Evolutionary conservation across 73 alveolate species (phyloP), one percentile per base, ranked within the genome.

Genomic region (Halteria grandinella): DNA sequence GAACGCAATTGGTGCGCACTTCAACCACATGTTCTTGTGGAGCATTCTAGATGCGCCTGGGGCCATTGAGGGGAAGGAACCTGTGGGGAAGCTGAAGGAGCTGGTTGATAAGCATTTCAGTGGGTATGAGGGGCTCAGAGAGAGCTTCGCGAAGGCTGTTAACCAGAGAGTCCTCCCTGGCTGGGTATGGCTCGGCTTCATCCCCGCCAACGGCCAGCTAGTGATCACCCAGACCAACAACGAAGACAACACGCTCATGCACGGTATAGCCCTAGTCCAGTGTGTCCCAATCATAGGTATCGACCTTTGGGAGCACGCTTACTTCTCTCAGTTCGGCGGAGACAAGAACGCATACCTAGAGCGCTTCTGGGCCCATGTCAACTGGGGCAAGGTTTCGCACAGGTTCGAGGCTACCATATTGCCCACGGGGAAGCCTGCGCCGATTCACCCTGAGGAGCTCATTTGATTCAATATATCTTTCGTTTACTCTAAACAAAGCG

Each of bases 301-400:
- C 12, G 88, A 76, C 55, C 40, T 76, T 31, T 76, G 88, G 88
- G 88, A 76, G 71, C 88, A 76, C 43, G 59, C 88, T 15, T 76
- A 76, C 47, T 60, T 29, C 39, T 10, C 69, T 40, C 23, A 76
- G 47, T 60, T 45, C 53, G 75, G 62, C 23, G 75, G 80, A 17
- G 73, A 62, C 66, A 59, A 44, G 27, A 62, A 33, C 14, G 73
- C 24, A n/a, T 76, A 76, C 48, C 51, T 76, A 14, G 43, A 59
- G 32, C 11, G 31, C 8, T 60, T 76, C 64, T 76, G 88, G 88
- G 62, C 27, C 18, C 12, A 5, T 32, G 32, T 76, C 15, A 71
- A 76, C 34, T 76, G 88, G 88, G 88, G 32, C 15, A 47, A 18
- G 39, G 55, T 76, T 0, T 12, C 60, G 29, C 54, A 52, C 0